Base-by-base conservation (phyloP, 768 basidiomycete genomes). In the Mrakia frigida region DNA sequence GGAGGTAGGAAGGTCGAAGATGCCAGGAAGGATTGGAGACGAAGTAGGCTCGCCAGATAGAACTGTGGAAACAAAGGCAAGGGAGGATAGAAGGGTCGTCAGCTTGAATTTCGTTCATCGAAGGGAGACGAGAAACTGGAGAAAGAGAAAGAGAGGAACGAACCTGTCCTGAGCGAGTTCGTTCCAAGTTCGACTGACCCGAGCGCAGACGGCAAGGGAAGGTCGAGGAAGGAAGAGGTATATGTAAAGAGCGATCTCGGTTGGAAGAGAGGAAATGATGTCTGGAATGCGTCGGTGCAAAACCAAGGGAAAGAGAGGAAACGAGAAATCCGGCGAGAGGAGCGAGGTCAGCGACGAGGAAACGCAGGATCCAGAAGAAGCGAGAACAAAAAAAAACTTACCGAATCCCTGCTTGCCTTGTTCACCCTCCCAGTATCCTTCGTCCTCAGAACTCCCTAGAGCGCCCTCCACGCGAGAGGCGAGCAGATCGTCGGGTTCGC, bases 191-290 rank as follows among this genome's bases (percentile, higher is more conserved):
- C 33, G 37, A 60, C 63, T 74, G 6, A 74, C 73, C 28, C 28
- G 33, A 46, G 28, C 41, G 28, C 73, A 74, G 9, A 60, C 41
- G 25, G 52, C 63, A 10, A 65, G 61, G 28, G 73, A 41, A 11
- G 61, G 31, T 50, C 39, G 41, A 25, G 73, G 73, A 35, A 74
- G 61, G 73, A 50, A 74, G 41, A 74, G 60, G 43, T 33, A 68
- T 16, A 74, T 74, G 73, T 74, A 67, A 23, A 74, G 59, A 23
- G 73, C 73, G 41, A 74, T 65, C 63, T 74, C 73, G 28, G 73
- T 63, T 2, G 73, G 73, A 2, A 74, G 63, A 18, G 41, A 68
- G 10, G 46, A 16, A 21, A 74, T 50, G 46, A 74, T 46, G 46
- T 74, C 73, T 74, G n/a, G 3, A 7, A 18, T 25, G 33, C 18